These are phyloP conservation scores for Akanthomyces uredinophilus DNA, from an alignment of 2,329 filamentous ascomycete species.

Conservation along the genomic window DNA sequence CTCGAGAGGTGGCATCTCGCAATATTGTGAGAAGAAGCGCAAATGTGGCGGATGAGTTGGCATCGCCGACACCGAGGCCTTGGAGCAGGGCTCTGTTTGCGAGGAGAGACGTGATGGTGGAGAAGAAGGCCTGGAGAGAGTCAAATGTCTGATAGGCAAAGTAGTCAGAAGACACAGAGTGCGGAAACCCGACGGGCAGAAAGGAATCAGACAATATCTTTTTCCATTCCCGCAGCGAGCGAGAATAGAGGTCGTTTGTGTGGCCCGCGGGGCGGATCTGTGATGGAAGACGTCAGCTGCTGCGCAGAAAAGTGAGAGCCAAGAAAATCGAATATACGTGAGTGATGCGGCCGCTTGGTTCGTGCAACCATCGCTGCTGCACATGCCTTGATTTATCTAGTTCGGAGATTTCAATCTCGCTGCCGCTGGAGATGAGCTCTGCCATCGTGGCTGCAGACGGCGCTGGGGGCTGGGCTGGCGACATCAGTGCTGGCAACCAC, in stretches of 20 bases:
- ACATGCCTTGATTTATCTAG: constrained; percentile 34
- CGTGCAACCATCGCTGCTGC: constrained; percentile 31
- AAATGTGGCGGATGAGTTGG: constrained; percentile 69
- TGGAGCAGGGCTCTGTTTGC: constrained; percentile 79
- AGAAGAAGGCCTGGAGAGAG: constrained; percentile 79
- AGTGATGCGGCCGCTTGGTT: constrained; percentile 22
- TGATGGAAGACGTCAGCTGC: background rate
- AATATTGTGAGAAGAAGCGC: constrained; percentile 78
- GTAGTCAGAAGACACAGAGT: constrained; percentile 83
- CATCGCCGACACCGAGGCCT: constrained; percentile 75
- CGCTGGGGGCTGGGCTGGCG: background rate
- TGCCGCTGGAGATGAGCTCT: constrained; percentile 16
- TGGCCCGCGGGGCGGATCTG: constrained; percentile 12
- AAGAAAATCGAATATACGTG: constrained; percentile 19
- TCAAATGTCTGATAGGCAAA: constrained; percentile 66
- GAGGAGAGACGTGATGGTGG: constrained; percentile 72
- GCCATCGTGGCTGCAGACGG: background rate
- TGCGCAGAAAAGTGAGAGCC: background rate
- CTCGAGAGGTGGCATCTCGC: constrained; percentile 72
- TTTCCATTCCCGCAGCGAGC: constrained; percentile 30
- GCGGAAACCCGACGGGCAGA: constrained; percentile 80
- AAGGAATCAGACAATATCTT: constrained; percentile 62
- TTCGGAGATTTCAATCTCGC: constrained; percentile 27
- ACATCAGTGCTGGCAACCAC: background rate
- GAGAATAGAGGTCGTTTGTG: constrained; percentile 23